Base-by-base conservation (phyloP, 805 yeast genomes). In the Lachancea kluyveri region DNA sequence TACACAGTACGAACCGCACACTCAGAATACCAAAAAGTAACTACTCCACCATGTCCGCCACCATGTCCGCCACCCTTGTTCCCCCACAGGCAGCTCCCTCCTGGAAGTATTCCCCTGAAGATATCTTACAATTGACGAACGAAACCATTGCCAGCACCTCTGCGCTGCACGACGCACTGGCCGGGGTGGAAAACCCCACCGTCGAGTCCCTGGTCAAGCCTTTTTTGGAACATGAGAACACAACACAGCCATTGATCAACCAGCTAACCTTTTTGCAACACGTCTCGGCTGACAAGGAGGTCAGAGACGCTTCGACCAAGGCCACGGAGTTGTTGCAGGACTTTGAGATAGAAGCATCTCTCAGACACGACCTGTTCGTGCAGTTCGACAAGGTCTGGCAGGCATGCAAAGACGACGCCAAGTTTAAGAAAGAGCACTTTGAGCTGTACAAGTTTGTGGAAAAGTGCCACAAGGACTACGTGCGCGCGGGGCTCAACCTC, bases 221-320 rank as follows among this genome's bases (percentile, higher is more conserved):
- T 10, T 65, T 60, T 36, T 72, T 77, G 15, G 54, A 64, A 21
- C 55, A 66, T 32, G 76, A 74, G 40, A 77, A 81, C 48, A 58
- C 57, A 16, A 62, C 67, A 25, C 56, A 64, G 7, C 67, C 67
- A 4, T 31, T 66, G 5, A 61, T 62, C 17, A 70, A 68, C 44
- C 78, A 69, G 43, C 55, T 82, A 44, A 63, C 78, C 12, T 84
- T 85, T 50, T 78, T 75, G 48, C 85, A 77, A 54, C 78, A 79
- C 43, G 88, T 85, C 8, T 78, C 88, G 3, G 47, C 74, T 13
- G 66, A 70, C 41, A 72, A 77, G 47, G 74, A 59, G n/a, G 50
- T 81, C 19, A 69, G 95, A 48, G 84, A 80, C 41, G 84, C 86
- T 3, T 75, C 88, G 3, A 68, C 68, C 26, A 61, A 70, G 38